phyloP scores from a whole-genome alignment of 108 stramenopile genomes.

The Aurantiochytrium sp. region DNA sequence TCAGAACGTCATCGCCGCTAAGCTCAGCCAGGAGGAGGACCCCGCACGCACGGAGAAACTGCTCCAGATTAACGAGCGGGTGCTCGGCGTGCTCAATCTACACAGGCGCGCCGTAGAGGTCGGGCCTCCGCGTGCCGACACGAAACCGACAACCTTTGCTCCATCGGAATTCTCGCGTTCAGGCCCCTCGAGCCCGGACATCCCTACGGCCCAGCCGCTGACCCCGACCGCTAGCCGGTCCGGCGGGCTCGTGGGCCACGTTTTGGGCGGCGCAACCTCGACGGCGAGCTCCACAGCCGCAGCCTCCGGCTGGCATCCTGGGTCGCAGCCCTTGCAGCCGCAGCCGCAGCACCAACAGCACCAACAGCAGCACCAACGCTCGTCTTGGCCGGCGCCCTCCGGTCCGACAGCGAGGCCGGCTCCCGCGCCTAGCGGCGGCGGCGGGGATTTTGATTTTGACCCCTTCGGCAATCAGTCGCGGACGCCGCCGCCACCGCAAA shows the following conservation, averaged over 20 bases:
- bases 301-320: no score
- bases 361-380: neutral
- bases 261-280: neutral
- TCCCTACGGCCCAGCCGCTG: neutral
- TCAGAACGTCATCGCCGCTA: neutral
- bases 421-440: no score
- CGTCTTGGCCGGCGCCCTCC: neutral
- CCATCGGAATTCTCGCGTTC: neutral
- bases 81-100: neutral
- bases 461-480: neutral
- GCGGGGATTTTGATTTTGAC: no score
- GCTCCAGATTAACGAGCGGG: neutral
- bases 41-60: neutral
- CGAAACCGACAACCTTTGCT: neutral
- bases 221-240: neutral
- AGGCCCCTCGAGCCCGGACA: neutral
- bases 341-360: neutral
- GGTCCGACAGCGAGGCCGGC: no score
- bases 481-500: neutral
- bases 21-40: neutral
- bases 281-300: no score
- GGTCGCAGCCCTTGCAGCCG: neutral
- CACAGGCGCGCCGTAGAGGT: neutral
- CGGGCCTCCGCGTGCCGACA: neutral
- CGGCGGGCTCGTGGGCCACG: neutral